Conservation (phyloP, 148 eudicot species). For the Polygonum maritimum region DNA sequence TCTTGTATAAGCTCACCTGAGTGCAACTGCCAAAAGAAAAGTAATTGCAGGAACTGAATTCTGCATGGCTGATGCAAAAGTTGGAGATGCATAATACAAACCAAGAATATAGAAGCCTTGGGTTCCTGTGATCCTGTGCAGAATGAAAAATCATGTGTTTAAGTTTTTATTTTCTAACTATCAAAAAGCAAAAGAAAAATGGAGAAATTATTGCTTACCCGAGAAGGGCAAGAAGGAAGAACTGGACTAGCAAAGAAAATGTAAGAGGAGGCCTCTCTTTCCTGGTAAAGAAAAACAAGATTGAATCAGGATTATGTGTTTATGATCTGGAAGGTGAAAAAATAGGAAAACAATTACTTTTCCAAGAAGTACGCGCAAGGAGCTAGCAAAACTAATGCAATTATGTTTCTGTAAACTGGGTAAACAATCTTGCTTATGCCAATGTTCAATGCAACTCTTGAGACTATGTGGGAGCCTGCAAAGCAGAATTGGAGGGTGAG, state of each 20-base stretch:
- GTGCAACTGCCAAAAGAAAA: conserved; percentile 49
- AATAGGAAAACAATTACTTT: conserved; percentile 29
- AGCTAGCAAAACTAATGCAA: conserved; percentile 48
- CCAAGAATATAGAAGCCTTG: conserved; percentile 80
- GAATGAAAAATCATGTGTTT: neutral
- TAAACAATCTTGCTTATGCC: conserved; percentile 79
- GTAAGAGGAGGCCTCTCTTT: conserved; percentile 75
- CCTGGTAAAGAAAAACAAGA: conserved; percentile 29
- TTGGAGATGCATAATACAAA: conserved; percentile 64
- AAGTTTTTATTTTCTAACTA: neutral
- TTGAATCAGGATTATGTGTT: neutral
- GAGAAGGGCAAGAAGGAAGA: conserved; percentile 66
- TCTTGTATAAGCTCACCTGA: conserved; percentile 29
- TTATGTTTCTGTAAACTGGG: conserved; percentile 66
- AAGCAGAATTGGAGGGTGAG: conserved; percentile 63
- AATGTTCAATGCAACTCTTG: conserved; percentile 69
- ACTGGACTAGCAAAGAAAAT: conserved; percentile 50
- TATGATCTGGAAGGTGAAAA: neutral
- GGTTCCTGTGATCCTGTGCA: conserved; percentile 64
- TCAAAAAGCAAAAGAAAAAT: neutral
- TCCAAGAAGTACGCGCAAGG: conserved; percentile 82
- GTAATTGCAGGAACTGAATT: conserved; percentile 85
- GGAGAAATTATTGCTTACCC: conserved; percentile 29
- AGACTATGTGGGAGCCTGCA: conserved; percentile 83
- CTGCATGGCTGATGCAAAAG: conserved; percentile 81